These are phyloP conservation scores for Nidula niveotomentosa DNA, from an alignment of 1,284 basidiomycete species.

Conservation along the genomic window DNA sequence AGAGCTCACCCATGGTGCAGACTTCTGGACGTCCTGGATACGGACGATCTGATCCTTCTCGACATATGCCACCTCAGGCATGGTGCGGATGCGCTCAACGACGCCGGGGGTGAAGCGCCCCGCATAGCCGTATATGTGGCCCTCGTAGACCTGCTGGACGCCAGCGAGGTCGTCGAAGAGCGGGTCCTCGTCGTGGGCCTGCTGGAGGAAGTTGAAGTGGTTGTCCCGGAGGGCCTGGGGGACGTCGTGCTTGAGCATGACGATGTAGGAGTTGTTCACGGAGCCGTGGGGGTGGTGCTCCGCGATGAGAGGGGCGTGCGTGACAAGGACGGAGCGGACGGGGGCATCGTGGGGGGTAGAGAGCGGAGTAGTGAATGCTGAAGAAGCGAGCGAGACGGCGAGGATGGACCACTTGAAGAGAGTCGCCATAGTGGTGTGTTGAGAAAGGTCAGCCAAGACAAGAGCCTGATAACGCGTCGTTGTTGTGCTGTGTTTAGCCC, in stretches of 20 bases:
- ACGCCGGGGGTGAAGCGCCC: slow-evolving; percentile 80
- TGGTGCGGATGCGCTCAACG: slow-evolving; percentile 77
- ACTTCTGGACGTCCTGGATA: slow-evolving; percentile 71
- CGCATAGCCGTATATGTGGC: slow-evolving; percentile 80
- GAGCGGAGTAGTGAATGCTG: slow-evolving; percentile 50
- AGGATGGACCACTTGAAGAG: slow-evolving; percentile 35
- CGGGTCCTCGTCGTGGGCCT: slow-evolving; percentile 54
- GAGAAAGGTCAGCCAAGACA: slow-evolving; percentile 15
- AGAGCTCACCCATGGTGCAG: slow-evolving; percentile 87
- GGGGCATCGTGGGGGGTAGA: slow-evolving; percentile 55
- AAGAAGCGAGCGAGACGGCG: slow-evolving; percentile 28
- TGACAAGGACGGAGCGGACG: slow-evolving; percentile 40
- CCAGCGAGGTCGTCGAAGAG: slow-evolving; percentile 49
- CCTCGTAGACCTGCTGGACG: slow-evolving; percentile 71
- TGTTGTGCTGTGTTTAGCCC: neutral
- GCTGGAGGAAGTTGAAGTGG: slow-evolving; percentile 73
- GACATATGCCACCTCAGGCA: slow-evolving; percentile 92
- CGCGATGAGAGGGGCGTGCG: slow-evolving; percentile 55
- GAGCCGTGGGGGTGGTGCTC: slow-evolving; percentile 64
- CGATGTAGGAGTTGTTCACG: slow-evolving; percentile 88
- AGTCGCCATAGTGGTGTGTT: slow-evolving; percentile 36
- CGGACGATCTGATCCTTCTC: slow-evolving; percentile 92
- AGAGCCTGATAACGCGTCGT: too few relatives aligned
- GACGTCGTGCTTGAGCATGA: slow-evolving; percentile 79
- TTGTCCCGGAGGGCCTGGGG: slow-evolving; percentile 58